Base-by-base conservation (phyloP, 495 filamentous ascomycete species). In the Aspergillus kassunensis region DNA sequence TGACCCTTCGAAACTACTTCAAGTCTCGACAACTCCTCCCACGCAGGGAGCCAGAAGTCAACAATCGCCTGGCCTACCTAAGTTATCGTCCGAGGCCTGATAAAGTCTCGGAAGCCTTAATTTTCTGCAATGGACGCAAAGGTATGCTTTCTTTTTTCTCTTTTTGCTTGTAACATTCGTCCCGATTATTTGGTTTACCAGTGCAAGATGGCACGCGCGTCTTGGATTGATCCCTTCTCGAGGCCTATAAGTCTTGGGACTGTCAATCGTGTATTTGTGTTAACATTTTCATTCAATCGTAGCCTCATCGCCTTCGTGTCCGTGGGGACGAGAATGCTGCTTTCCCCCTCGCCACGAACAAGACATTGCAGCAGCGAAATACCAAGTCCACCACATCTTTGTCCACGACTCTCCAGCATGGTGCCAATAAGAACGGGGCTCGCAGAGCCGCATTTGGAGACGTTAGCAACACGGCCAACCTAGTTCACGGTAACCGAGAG, bases 401-500 rank as follows among this genome's bases (percentile, higher is more conserved):
- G 39, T 81, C 78, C 39, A 70, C 73, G 20, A 69, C 83, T 54
- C 56, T 76, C 13, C 72, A 80, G 40, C 77, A 73, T 16, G 80
- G 76, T 44, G 78, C 77, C 24, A 65, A 86, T 44, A 92, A 87
- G 67, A 80, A 80, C 44, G 80, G 77, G 34, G 74, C 84, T 20
- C 90, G 89, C 71, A 81, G 90, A 53, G 84, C 83, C 31, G 87
- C 81, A 13, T 89, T 93, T 66, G 86, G 80, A 13, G 91, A 96
- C 62, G 76, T 91, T 30, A 92, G 84, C 77, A 91, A 89, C 63
- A 86, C 77, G 13, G 65, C 72, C 24, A 85, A 83, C 58, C 58
- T 70, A 20, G 58, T 75, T 11, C 72, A 60, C 24, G 70, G 69
- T 49, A 77, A 65, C 44, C 73, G 75, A 25, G 81, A 82, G 63